phyloP scores from a whole-genome alignment of 2,329 filamentous ascomycete genomes.

The Xylariaceae sp. region DNA sequence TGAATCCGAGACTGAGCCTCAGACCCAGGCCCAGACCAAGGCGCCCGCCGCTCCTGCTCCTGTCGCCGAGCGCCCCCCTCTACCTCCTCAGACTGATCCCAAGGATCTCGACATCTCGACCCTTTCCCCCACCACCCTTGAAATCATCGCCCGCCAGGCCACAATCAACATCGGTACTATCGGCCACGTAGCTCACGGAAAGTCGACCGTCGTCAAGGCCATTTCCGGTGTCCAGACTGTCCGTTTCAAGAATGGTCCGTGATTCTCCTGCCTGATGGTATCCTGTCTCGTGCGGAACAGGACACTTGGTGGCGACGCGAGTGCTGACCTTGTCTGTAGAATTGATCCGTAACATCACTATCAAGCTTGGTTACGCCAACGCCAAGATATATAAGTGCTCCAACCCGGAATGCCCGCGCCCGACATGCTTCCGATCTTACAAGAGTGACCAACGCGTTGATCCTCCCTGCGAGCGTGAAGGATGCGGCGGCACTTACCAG shows the following conservation, averaged over 20 bases:
- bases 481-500: constrained; percentile 81
- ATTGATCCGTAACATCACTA: constrained; percentile 97
- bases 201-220: constrained; percentile 97
- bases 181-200: constrained; percentile 97
- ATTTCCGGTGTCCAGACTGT: constrained; percentile 99
- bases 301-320: neutral
- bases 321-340: constrained; percentile 44
- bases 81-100: constrained; percentile 87
- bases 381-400: constrained; percentile 60
- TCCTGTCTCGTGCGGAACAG: neutral
- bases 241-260: constrained; percentile 80
- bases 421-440: constrained; percentile 93
- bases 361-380: constrained; percentile 37
- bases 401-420: constrained; percentile 82
- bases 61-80: constrained; percentile 18
- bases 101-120: constrained; percentile 76
- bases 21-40: constrained; percentile 5
- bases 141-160: constrained; percentile 96
- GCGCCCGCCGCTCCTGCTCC: constrained; percentile 7
- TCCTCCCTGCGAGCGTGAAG: constrained; percentile 89
- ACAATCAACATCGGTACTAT: constrained; percentile 99
- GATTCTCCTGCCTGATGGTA: neutral
- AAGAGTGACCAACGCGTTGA: constrained; percentile 99
- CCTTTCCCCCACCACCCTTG: constrained; percentile 81
- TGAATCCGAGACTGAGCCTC: constrained; percentile 17